These are phyloP conservation scores for Conoideocrella luteorostrata DNA, from an alignment of 2,329 filamentous ascomycete species.

Conservation along the genomic window DNA sequence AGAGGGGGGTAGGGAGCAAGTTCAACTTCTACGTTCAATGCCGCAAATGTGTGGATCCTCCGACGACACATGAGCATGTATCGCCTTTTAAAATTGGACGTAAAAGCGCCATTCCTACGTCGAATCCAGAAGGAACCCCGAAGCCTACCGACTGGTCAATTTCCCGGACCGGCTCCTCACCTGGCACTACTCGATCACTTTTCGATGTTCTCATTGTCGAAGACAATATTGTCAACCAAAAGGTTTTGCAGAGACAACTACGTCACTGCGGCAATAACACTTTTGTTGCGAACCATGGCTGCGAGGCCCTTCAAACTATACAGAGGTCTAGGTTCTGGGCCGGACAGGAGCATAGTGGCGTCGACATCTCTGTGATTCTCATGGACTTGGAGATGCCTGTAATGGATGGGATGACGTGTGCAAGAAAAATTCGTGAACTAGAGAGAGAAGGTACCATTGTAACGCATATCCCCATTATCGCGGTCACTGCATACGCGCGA, in stretches of 20 bases:
- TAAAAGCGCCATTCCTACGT: constrained; percentile 13
- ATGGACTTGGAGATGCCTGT: constrained; percentile 83
- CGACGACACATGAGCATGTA: constrained; percentile 30
- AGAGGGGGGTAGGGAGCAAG: constrained; percentile 62
- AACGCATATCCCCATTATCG: constrained; percentile 68
- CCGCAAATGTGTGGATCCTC: constrained; percentile 44
- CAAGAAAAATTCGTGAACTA: constrained; percentile 60
- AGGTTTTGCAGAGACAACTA: constrained; percentile 55
- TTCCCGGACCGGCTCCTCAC: constrained; percentile 5
- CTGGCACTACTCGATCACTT: constrained; percentile 19
- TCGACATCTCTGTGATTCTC: constrained; percentile 59
- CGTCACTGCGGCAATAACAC: constrained; percentile 55
- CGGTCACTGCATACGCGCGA: constrained; percentile 76
- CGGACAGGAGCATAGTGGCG: constrained; percentile 37
- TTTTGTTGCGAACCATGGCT: constrained; percentile 58
- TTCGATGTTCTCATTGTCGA: constrained; percentile 60
- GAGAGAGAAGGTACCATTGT: constrained; percentile 56
- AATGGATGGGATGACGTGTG: constrained; percentile 74
- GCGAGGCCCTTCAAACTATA: constrained; percentile 54
- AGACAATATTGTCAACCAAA: constrained; percentile 62
- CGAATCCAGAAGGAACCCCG: constrained; percentile 11
- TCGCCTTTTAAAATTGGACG: constrained; percentile 29
- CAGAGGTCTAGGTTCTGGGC: constrained; percentile 51
- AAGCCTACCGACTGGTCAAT: constrained; percentile 6
- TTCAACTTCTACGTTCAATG: constrained; percentile 73